Base-by-base conservation (phyloP, 805 yeast genomes). In the Wickerhamiella sergipiensis region DNA sequence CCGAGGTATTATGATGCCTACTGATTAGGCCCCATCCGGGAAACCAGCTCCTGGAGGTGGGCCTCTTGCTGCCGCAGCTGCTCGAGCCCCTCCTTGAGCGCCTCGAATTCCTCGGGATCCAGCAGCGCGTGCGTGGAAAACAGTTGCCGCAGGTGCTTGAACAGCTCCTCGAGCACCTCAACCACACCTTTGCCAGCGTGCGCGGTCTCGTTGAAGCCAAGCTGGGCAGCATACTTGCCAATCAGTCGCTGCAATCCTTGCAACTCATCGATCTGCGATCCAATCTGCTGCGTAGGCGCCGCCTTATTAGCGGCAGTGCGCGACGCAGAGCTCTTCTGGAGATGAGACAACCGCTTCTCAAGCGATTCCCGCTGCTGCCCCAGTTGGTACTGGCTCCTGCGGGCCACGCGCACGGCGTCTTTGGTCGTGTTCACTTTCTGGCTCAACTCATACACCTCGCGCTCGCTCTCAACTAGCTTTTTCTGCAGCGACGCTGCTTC, bases 401-500 rank as follows among this genome's bases (percentile, higher is more conserved):
- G 38, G 38, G n/a, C 38, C 9, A 3, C n/a, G n/a, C 40, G 40
- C 40, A 17, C 18, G 6, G 3, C 19, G 19, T 36, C 19, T 9
- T 36, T 36, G 19, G 40, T 9, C 80, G 17, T n/a, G 4, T 36
- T 17, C 18, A 9, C 5, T 15, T 36, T 17, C 19, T 4, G 9
- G 9, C 8, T 17, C 40, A 36, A 15, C 3, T 18, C 18, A 36
- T n/a, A 18, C 19, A 36, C 6, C 19, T 36, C 40, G 5, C 10
- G 19, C 19, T 36, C 40, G 19, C 19, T 6, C 18, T 36, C 19
- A 2, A 13, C 5, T 6, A 36, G 2, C 7, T 36, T 36, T 9
- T 36, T 36, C 5, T 36, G 19, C 5, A 17, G 19, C 19, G 18
- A 18, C 19, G 17, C 19, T 3, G 19, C 7, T 9, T 36, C 40